Percentiles rank a stretch among this genome's conserved stretches.
Conservation (phyloP, 2,329 filamentous ascomycete genomes). For the Colletotrichum neosansevieriae region DNA sequence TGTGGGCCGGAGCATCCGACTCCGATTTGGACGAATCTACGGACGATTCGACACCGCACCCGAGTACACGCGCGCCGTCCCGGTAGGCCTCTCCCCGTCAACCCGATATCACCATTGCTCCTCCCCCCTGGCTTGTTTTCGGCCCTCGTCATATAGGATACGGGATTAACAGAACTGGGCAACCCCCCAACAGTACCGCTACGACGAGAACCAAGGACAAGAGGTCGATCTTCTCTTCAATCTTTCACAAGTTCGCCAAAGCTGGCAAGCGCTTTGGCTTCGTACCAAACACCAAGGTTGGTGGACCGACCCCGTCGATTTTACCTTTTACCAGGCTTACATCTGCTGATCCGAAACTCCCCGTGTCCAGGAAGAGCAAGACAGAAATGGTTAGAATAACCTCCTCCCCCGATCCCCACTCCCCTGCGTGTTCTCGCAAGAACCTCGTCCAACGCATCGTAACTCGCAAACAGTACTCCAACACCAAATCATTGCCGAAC, state of each 20-base stretch:
- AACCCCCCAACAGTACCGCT: neutral
- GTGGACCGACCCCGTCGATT: slow-evolving; percentile 3
- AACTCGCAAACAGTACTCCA: slow-evolving; percentile 43
- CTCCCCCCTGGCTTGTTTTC: neutral
- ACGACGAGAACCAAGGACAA: slow-evolving; percentile 13
- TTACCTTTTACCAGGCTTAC: neutral
- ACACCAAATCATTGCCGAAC: slow-evolving; percentile 46
- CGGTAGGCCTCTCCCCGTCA: slow-evolving; percentile 14
- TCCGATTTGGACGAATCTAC: slow-evolving; percentile 24
- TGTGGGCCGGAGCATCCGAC: slow-evolving; percentile 35
- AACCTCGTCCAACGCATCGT: slow-evolving; percentile 1
- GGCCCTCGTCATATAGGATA: neutral
- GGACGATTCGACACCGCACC: slow-evolving; percentile 25
- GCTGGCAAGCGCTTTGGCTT: slow-evolving; percentile 33
- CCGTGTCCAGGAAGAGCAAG: slow-evolving; percentile 45
- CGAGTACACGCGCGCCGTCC: slow-evolving; percentile 5
- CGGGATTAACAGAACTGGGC: neutral
- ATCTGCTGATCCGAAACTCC: slow-evolving; percentile 13
- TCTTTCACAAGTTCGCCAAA: slow-evolving; percentile 32
- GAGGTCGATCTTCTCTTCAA: slow-evolving; percentile 32
- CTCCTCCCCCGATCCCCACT: neutral
- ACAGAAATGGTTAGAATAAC: slow-evolving; percentile 45
- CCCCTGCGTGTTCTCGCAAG: neutral
- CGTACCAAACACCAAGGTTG: slow-evolving; percentile 37
- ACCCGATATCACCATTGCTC: neutral